Conservation (phyloP, 805 yeast genomes). For the Candida argentea region DNA sequence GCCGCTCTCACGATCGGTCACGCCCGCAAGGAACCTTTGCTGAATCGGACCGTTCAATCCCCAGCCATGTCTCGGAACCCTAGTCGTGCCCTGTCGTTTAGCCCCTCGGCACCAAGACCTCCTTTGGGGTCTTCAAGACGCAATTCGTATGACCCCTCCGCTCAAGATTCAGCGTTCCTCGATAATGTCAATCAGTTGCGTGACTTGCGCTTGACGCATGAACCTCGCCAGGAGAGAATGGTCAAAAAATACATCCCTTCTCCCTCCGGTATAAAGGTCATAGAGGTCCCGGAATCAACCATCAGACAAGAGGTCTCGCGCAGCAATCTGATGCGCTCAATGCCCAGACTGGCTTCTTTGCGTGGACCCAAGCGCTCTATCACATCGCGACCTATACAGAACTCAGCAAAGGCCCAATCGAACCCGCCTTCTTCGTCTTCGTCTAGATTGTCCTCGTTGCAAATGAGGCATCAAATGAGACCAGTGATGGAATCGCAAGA, state of each 20-base stretch:
- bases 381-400: too few relatives aligned
- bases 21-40: constrained; percentile 11
- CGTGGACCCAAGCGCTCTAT: too few relatives aligned
- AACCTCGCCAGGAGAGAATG: constrained; percentile 22
- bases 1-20: constrained; percentile 37
- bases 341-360: background rate
- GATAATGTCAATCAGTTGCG: constrained; percentile 23
- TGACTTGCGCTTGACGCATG: constrained; percentile 24
- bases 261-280: constrained; percentile 55
- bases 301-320: constrained; percentile 28
- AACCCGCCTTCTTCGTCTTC: too few relatives aligned
- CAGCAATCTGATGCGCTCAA: constrained; percentile 26
- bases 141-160: constrained; percentile 15
- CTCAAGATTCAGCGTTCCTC: constrained; percentile 19
- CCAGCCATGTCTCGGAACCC: constrained; percentile 1
- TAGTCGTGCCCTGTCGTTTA: constrained; percentile 1
- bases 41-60: background rate
- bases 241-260: constrained; percentile 67
- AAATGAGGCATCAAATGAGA: too few relatives aligned
- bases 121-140: constrained; percentile 1
- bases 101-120: constrained; percentile 1
- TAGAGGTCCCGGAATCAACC: constrained; percentile 54
- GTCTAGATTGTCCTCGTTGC: too few relatives aligned
- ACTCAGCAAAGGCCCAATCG: too few relatives aligned
- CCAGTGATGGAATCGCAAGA: too few relatives aligned